Evolutionary conservation across 2,329 filamentous ascomycete species (phyloP), one percentile per base, ranked within the genome.

Genomic region (Diaporthe nobilis): DNA sequence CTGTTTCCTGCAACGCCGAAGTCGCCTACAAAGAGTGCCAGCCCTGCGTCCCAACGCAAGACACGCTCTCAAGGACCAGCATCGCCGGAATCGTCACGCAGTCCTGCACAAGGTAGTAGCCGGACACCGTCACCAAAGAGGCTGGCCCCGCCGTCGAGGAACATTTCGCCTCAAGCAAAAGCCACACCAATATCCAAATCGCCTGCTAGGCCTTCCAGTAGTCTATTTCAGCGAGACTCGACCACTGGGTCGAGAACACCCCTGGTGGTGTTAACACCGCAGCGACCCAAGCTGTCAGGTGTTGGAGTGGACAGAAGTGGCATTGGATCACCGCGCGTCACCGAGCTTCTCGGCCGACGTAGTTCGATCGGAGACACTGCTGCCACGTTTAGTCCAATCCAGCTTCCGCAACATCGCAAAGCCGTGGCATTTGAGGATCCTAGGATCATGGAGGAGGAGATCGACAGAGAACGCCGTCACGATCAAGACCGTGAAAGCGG

Each of bases 311-410:
- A 95, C 79, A 90, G 90, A 78, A 86, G 89, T 77, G 94, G 94
- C 0, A 88, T 96, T 73, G 94, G 94, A 9, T 96, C 94, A 0
- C 94, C 94, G 7, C 91, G 91, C 71, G 90, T 96, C 72, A 88
- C 93, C 31, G 93, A 91, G 39, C 87, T 95, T 44, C 88, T 96
- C 47, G 93, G 94, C 78, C 90, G 92, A 47, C 90, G 94, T 67
- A 89, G 87, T 61, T 95, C 94, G 1, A 93, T 96, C 76, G 90
- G 93, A 31, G 92, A 96, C 57, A 86, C 90, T 31, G 90, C 92
- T 2, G 86, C 86, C 20, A 85, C 88, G 9, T 96, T 96, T 79
- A 85, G 92, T 39, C 90, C 92, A 49, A 90, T 85, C 25, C 81
- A 84, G 34, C 79, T 81, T 15, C 80, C 84, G 77, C 79, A 81